Evolutionary conservation across 2,329 filamentous ascomycete species (phyloP), one percentile per base, ranked within the genome.

Genomic region (Exserohilum rostratum): DNA sequence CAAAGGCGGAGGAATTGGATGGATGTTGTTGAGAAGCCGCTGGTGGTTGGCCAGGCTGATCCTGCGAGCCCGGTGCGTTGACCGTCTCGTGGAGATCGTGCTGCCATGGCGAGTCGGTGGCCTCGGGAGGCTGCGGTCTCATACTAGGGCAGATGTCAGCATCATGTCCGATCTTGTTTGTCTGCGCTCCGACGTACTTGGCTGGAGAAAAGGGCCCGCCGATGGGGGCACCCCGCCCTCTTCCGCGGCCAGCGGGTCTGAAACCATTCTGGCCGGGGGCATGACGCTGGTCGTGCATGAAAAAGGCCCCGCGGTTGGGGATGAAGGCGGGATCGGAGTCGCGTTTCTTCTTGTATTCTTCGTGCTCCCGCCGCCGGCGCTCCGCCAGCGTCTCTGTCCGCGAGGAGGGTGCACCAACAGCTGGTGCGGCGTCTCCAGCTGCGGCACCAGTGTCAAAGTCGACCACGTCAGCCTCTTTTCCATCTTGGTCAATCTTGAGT

Each of bases 251-350:
- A 29, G 84, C 84, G 38, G 87, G 85, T 53, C 90, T 83, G 76
- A 93, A 91, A 48, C 89, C 89, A 76, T 93, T 93, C 48, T 87
- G 84, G 62, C 87, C 86, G 39, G 88, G 85, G n/a, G 89, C 89
- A 51, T 89, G 85, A 58, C 91, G 86, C 69, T 95, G 91, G 73
- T 98, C 95, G 76, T 98, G 93, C 86, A 98, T 92, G 79, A 97
- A 98, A 81, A 98, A 98, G 58, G 90, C 89, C 55, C 95, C 95
- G 62, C 93, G 84, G 70, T 96, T 97, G 49, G 95, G 93, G 50
- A 97, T 93, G 77, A 96, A 96, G 10, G 93, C 87, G 31, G 93
- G 93, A 74, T 96, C 91, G 66, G 91, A 87, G 71, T 96, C 91
- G 65, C 91, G 85, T 75, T 90, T 90, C 78, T 89, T 91, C 77